Evolutionary conservation across 306 rosid genomes (phyloP).

Genomic region (Quercus wislizeni): DNA sequence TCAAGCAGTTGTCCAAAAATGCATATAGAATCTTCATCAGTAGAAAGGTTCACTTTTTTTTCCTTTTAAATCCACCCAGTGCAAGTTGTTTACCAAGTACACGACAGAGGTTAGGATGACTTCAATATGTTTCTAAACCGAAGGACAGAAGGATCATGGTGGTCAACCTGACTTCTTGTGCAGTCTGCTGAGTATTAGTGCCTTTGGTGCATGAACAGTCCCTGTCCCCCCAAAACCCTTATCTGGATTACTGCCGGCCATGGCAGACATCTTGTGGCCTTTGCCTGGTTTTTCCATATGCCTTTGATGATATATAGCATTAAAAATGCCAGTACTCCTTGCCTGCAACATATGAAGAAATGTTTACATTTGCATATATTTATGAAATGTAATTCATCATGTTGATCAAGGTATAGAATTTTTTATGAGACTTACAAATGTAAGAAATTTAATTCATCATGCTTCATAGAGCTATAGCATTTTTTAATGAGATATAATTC

Average conservation of each 20-base stretch:
- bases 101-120: background rate
- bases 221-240: background rate
- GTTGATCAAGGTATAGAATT: too few species aligned
- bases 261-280: background rate
- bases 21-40: background rate
- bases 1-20: background rate
- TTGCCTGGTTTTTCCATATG: background rate
- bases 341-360: background rate
- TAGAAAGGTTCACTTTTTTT: background rate
- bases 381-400: too few species aligned
- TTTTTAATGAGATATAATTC: background rate
- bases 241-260: background rate
- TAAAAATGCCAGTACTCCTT: background rate
- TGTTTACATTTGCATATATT: background rate
- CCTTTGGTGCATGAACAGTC: background rate
- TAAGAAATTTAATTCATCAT: too few species aligned
- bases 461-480: background rate
- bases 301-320: background rate
- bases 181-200: background rate
- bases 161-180: background rate
- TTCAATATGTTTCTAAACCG: background rate
- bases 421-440: too few species aligned
- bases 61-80: background rate
- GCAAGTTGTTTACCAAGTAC: background rate
- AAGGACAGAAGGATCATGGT: background rate